Percentiles rank a stretch among this genome's conserved stretches.
phyloP scores from a whole-genome alignment of 2,329 filamentous ascomycete species.

The Periconia sp. region DNA sequence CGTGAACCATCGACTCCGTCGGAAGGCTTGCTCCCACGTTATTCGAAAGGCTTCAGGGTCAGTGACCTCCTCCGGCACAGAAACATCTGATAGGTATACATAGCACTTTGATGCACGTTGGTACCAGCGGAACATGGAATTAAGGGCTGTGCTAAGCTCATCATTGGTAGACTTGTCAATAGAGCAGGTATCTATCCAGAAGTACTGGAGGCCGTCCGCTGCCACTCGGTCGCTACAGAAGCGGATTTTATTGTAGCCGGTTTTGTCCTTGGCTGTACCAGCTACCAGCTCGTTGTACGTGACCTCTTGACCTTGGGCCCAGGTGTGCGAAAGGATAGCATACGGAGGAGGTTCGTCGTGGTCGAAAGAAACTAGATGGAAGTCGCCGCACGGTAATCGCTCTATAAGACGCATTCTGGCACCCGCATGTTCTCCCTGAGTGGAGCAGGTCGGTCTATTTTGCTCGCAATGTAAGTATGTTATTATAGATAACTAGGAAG shows the following conservation, averaged over 20 bases:
- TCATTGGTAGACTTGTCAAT: constrained; percentile 7
- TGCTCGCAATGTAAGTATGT: neutral
- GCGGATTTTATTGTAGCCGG: constrained; percentile 7
- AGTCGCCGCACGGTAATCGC: neutral
- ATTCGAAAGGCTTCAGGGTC: neutral
- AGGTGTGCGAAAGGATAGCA: constrained; percentile 12
- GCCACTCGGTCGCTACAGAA: too few species aligned
- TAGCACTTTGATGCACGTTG: neutral
- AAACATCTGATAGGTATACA: constrained; percentile 3
- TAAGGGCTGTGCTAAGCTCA: constrained; percentile 1
- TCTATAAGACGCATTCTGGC: constrained; percentile 8
- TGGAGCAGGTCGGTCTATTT: neutral
- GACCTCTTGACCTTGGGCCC: constrained; percentile 9
- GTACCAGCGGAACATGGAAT: constrained; percentile 10
- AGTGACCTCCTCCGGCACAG: neutral
- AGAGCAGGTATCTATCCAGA: constrained; percentile 8
- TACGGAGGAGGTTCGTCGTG: constrained; percentile 9
- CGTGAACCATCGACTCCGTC: constrained; percentile 3
- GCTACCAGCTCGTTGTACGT: constrained; percentile 10
- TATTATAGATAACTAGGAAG: neutral
- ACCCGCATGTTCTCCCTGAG: constrained; percentile 1
- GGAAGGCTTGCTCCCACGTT: neutral
- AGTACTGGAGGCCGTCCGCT: constrained; percentile 5
- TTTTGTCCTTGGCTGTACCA: constrained; percentile 5
- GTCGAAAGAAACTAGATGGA: constrained; percentile 5